Evolutionary conservation across 148 eudicot genomes (phyloP).

Genomic region (Chenopodium album): DNA sequence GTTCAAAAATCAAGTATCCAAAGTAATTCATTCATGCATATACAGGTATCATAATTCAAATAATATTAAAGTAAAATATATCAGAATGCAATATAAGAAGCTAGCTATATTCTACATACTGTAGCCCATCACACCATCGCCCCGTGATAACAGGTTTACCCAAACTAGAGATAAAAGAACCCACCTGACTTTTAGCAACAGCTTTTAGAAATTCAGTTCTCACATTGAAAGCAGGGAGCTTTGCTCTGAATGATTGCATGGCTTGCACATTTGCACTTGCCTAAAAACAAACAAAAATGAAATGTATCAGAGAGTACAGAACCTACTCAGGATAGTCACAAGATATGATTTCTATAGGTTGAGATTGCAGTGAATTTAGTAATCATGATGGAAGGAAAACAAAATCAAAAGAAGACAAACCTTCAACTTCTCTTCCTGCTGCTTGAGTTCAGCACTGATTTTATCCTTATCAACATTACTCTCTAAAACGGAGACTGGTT

Average conservation of each 20-base stretch:
- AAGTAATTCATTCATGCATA: not conserved
- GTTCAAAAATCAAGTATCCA: not conserved
- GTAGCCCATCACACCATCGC: not conserved
- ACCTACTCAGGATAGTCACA: not conserved
- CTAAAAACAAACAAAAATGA: slow-evolving; percentile 34
- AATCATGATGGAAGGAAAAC: not conserved
- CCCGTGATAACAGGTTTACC: not conserved
- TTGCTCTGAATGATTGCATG: slow-evolving; percentile 75
- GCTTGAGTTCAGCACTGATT: slow-evolving; percentile 64
- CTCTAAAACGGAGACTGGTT: slow-evolving; percentile 27
- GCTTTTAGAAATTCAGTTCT: slow-evolving; percentile 80
- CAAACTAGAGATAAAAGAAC: not conserved
- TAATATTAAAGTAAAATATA: not conserved
- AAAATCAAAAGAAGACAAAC: slow-evolving; percentile 28
- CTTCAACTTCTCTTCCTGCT: slow-evolving; percentile 73
- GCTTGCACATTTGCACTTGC: slow-evolving; percentile 54
- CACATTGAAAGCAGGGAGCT: slow-evolving; percentile 82
- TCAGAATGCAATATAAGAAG: not conserved
- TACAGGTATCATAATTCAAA: not conserved
- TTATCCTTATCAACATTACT: slow-evolving; percentile 50
- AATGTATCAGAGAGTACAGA: not conserved
- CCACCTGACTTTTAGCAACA: slow-evolving; percentile 83
- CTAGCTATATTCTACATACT: not conserved
- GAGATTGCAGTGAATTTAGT: not conserved
- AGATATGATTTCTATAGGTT: slow-evolving; percentile 8